Evolutionary conservation across 345 rosid genomes (phyloP).

Genomic region (Melastoma malabathricum): DNA sequence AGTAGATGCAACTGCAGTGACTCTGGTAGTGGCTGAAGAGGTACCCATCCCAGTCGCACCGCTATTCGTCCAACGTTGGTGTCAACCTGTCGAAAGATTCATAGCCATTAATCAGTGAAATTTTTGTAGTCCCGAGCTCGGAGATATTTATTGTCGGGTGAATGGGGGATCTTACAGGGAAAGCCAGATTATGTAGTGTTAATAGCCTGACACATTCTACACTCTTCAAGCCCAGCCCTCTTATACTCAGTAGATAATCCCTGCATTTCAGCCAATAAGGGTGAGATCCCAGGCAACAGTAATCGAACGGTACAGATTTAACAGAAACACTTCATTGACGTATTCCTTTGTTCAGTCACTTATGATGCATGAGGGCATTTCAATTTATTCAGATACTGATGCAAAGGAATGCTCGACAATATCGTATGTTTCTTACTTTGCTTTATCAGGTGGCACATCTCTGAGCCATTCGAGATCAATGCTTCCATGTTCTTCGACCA

Average conservation of each 20-base stretch:
- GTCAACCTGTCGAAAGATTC: constrained; percentile 56
- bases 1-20: constrained; percentile 92
- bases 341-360: not conserved
- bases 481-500: constrained; percentile 61
- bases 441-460: constrained; percentile 82
- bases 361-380: constrained; percentile 1
- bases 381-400: not conserved
- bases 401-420: constrained; percentile 5
- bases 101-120: constrained; percentile 7
- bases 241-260: constrained; percentile 70
- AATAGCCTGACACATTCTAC: constrained; percentile 97
- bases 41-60: constrained; percentile 98
- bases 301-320: not conserved
- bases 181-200: constrained; percentile 93
- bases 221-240: constrained; percentile 86
- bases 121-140: too few species aligned
- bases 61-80: constrained; percentile 98
- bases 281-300: constrained; percentile 5
- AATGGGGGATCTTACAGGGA: constrained; percentile 55
- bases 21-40: constrained; percentile 92
- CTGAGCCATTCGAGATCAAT: constrained; percentile 91
- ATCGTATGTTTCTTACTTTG: constrained; percentile 46
- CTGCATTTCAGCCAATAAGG: constrained; percentile 19
- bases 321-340: not conserved
- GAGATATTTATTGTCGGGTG: not conserved